Evolutionary conservation across 495 filamentous ascomycete species (phyloP), one percentile per base, ranked within the genome.

Genomic region (Aspergillus affinis): DNA sequence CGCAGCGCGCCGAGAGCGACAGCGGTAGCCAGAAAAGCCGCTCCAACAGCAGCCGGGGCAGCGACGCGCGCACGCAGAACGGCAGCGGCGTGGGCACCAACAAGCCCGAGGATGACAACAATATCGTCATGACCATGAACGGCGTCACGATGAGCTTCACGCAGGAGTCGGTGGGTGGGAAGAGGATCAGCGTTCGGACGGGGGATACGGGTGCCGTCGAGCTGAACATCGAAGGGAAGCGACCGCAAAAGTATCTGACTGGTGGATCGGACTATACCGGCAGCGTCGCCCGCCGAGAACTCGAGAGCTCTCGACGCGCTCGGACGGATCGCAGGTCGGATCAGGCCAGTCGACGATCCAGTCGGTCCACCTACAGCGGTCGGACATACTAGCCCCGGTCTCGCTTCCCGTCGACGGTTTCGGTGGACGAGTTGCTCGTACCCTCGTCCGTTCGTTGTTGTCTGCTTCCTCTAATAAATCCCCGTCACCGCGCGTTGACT

Each of bases 11-110:
- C 2, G 72, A 66, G 18, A 79, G 77, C 55, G 78, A 81, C 51
- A 75, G 71, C 29, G 76, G 73, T 26, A 81, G 78, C 57, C 77
- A 77, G 53, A 78, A 79, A 54, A 79, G 71, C 60, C 73, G 72
- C 23, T 78, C 76, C 12, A 74, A 71, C 67, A 77, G 78, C 69
- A 78, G 77, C 61, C 75, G 74, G 30, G 77, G 70, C 29, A 79
- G 70, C 63, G 71, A 74, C 51, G 65, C 67, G 13, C 71, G 71
- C 18, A 74, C 69, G 10, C 67, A 65, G 30, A 65, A 62, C 45
- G 71, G 65, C 21, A 75, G 76, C 55, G 69, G 62, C n/a, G 65
- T 52, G 21, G 26, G 62, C 20, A 68, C 69, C 23, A 69, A 71
- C 52, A 73, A 69, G 52, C 54, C 63, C 13, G 73, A 74, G 19